Base-by-base conservation (phyloP, 805 yeast genomes). In the Spathaspora girioi region DNA sequence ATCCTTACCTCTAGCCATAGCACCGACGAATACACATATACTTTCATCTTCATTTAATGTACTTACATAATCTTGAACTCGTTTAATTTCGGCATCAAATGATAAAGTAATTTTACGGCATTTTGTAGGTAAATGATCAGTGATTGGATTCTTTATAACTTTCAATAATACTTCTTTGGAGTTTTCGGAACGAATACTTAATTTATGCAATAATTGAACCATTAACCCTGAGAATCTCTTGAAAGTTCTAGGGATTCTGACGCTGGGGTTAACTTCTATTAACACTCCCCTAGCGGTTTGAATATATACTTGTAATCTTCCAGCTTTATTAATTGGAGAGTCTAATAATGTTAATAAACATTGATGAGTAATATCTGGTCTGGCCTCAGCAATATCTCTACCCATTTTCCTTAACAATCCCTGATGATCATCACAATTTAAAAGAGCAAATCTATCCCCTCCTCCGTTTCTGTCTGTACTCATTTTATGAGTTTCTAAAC, bases 331-430 rank as follows among this genome's bases (percentile, higher is more conserved):
- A 62, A 94, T 87, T 43, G 99, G 99, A n/a, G 97, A 89, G 69
- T 94, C 99, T 61, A 94, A 77, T 57, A 94, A 77, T 3, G 99
- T 93, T 69, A 94, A 78, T 42, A 94, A 81, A 77, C 99, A 94
- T 72, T 93, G 99, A 67, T 94, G 99, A 43, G 99, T 94, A 63
- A 94, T 94, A 69, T 94, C 99, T n/a, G 99, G 99, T 69, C 99
- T 84, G 7, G 97, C 98, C 66, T 94, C 99, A 46, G 96, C 89
- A 56, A 94, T 93, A 65, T 94, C 98, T 66, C 98, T 83, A 49
- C 96, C 96, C 96, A 93, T 90, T 67, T 91, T 93, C 68, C 93
- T 87, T 62, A 94, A 76, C 48, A 93, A 76, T 14, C 97, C 97
- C 73, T 94, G 99, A 68, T 94, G 99, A 67, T 94, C 99, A 69